phyloP scores from a whole-genome alignment of 2,329 filamentous ascomycete species.

The Fusarium sp. region DNA sequence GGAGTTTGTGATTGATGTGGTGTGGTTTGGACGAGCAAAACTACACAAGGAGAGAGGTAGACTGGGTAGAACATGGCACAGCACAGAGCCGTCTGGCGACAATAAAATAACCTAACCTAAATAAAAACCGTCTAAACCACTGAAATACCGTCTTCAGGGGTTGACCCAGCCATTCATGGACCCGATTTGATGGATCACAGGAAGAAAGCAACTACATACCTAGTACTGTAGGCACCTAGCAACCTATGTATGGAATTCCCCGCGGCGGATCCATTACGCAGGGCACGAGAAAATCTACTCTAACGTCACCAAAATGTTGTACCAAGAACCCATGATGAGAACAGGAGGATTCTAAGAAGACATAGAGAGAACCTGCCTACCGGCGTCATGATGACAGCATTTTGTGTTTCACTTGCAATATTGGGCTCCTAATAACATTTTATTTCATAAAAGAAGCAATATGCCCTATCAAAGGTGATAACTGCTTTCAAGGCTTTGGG shows the following conservation, averaged over 20 bases:
- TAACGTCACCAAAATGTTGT: conserved; percentile 18
- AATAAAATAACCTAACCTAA: no score
- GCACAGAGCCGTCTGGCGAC: conserved; percentile 10
- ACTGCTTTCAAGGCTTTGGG: conserved; percentile 26
- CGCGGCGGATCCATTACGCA: conserved; percentile 14
- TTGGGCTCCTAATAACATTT: background rate
- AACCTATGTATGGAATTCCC: conserved; percentile 28
- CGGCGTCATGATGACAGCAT: conserved; percentile 25
- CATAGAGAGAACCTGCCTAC: background rate
- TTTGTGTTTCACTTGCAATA: background rate
- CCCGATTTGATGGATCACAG: conserved; percentile 7
- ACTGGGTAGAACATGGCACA: conserved; percentile 8
- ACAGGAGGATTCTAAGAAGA: conserved; percentile 11
- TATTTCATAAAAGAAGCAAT: conserved; percentile 17
- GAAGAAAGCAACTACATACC: background rate
- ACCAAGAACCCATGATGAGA: conserved; percentile 16
- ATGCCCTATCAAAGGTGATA: conserved; percentile 4
- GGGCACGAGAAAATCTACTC: conserved; percentile 6
- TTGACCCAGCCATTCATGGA: conserved; percentile 1
- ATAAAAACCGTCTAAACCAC: background rate
- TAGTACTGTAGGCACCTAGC: background rate
- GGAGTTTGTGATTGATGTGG: conserved; percentile 29
- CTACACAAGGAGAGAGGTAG: background rate
- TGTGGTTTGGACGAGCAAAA: conserved; percentile 35
- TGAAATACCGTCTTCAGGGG: conserved; percentile 15